Evolutionary conservation across 148 eudicot genomes (phyloP).

Genomic region (Amaranthus palmeri): DNA sequence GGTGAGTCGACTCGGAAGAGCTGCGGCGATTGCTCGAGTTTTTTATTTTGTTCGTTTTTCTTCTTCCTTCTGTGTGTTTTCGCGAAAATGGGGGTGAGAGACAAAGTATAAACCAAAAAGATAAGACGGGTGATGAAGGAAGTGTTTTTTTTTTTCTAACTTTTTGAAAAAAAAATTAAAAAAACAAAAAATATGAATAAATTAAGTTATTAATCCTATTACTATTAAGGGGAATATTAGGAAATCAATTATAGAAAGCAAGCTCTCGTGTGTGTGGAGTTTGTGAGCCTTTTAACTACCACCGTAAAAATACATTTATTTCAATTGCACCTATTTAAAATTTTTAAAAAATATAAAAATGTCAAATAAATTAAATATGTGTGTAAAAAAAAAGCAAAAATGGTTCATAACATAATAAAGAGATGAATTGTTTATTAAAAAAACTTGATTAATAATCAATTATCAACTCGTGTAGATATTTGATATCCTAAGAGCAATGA

Average conservation of each 20-base stretch:
- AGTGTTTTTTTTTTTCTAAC: not conserved
- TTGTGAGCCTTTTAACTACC: too few species aligned
- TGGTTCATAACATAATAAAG: too few species aligned
- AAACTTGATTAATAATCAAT: too few species aligned
- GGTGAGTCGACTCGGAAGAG: slow-evolving; percentile 28
- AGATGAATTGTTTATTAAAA: too few species aligned
- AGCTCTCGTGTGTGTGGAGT: not conserved
- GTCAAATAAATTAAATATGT: too few species aligned
- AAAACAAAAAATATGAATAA: not conserved
- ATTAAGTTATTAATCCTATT: not conserved
- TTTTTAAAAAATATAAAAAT: too few species aligned
- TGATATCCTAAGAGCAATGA: too few species aligned
- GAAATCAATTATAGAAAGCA: slow-evolving; percentile 1
- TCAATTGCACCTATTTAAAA: too few species aligned
- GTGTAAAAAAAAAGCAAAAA: too few species aligned
- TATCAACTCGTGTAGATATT: too few species aligned
- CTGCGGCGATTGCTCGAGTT: slow-evolving; percentile 13
- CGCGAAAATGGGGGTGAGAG: slow-evolving; percentile 1
- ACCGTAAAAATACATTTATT: too few species aligned
- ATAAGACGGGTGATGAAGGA: slow-evolving; percentile 18
- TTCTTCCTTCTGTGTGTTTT: slow-evolving; percentile 17
- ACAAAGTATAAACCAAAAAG: slow-evolving; percentile 15
- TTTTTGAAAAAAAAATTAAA: too few species aligned
- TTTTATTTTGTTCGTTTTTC: not conserved
- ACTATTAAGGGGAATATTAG: not conserved